These are phyloP conservation scores for Fusarium fujikuroi DNA, from an alignment of 2,329 filamentous ascomycete genomes.

Conservation along the genomic window DNA sequence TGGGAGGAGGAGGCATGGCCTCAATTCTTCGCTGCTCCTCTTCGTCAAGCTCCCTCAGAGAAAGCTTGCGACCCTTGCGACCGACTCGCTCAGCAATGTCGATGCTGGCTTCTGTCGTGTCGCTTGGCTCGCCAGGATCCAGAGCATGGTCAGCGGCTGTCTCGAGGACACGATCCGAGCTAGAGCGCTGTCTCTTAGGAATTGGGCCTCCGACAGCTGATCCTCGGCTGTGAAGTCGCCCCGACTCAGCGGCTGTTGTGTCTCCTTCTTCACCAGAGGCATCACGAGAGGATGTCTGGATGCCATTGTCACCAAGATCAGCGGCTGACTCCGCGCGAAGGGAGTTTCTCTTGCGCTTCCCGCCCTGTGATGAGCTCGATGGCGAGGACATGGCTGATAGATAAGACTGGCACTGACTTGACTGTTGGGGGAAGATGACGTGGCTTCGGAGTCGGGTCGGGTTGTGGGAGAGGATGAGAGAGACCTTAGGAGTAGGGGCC, in stretches of 20 bases:
- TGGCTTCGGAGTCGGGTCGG: slow-evolving; percentile 31
- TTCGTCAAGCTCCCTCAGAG: slow-evolving; percentile 55
- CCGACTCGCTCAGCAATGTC: slow-evolving; percentile 73
- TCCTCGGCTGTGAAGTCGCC: slow-evolving; percentile 69
- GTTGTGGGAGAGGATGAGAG: slow-evolving; percentile 25
- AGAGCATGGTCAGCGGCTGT: slow-evolving; percentile 56
- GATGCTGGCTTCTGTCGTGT: slow-evolving; percentile 74
- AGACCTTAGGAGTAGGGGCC: slow-evolving; percentile 9
- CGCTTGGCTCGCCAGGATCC: slow-evolving; percentile 75
- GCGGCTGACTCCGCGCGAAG: slow-evolving; percentile 61
- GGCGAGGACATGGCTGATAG: slow-evolving; percentile 48
- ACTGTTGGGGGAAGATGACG: slow-evolving; percentile 21
- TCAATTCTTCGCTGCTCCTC: slow-evolving; percentile 55
- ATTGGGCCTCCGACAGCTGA: slow-evolving; percentile 64
- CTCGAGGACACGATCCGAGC: slow-evolving; percentile 60
- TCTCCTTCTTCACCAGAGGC: slow-evolving; percentile 85
- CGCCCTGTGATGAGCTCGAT: slow-evolving; percentile 62
- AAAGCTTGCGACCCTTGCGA: slow-evolving; percentile 63
- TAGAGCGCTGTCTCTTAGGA: slow-evolving; percentile 83
- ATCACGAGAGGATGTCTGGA: slow-evolving; percentile 80
- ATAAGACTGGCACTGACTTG: slow-evolving; percentile 1
- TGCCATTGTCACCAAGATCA: slow-evolving; percentile 61
- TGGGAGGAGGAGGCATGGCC: slow-evolving; percentile 77
- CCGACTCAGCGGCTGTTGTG: slow-evolving; percentile 73
- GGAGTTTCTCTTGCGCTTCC: slow-evolving; percentile 84